phyloP scores from a whole-genome alignment of 2,329 filamentous ascomycete genomes.

The Trichophyton equinum region DNA sequence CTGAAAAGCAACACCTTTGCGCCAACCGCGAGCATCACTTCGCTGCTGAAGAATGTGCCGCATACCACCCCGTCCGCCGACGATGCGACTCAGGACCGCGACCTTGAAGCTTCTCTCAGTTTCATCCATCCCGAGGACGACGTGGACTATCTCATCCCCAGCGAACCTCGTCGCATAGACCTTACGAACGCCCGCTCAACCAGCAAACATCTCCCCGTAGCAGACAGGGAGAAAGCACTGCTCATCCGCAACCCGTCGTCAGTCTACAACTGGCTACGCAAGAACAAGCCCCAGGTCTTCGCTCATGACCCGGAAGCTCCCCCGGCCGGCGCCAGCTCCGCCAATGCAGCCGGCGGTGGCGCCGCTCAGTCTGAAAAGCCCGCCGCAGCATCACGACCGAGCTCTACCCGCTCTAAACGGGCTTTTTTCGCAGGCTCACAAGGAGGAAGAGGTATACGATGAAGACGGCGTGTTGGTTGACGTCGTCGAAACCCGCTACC shows the following conservation, averaged over 20 bases:
- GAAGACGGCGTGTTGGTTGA: constrained; percentile 32
- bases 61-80: constrained; percentile 19
- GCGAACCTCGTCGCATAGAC: constrained; percentile 16
- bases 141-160: constrained; percentile 25
- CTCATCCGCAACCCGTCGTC: constrained; percentile 69
- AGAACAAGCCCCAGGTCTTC: constrained; percentile 73
- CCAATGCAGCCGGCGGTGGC: not conserved
- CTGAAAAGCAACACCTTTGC: constrained; percentile 29
- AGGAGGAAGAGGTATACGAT: constrained; percentile 32
- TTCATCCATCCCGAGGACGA: constrained; percentile 35
- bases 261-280: constrained; percentile 89
- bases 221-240: constrained; percentile 42
- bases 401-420: constrained; percentile 33
- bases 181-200: constrained; percentile 38
- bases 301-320: constrained; percentile 56
- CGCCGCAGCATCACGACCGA: constrained; percentile 24
- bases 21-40: constrained; percentile 23
- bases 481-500: constrained; percentile 20
- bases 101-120: constrained; percentile 26
- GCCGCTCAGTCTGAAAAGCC: constrained; percentile 25
- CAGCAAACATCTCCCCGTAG: constrained; percentile 21
- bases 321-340: constrained; percentile 12
- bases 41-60: constrained; percentile 21
- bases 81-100: constrained; percentile 12
- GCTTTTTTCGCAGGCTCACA: constrained; percentile 24